phyloP scores from a whole-genome alignment of 2,329 filamentous ascomycete species.

The Botrytis deweyae region DNA sequence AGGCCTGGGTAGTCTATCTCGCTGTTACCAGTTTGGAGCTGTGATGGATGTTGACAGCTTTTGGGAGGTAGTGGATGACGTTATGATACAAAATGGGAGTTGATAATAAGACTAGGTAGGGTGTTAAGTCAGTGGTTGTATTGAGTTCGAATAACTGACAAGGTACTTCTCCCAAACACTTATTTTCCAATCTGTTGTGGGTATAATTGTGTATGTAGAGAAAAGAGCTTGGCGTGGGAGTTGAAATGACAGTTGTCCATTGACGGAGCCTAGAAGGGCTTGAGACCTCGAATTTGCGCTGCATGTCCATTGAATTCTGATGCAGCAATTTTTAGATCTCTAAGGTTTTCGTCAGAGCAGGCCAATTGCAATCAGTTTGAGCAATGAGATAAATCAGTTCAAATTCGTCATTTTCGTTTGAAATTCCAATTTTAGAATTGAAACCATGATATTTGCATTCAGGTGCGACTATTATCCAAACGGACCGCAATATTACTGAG shows the following conservation, averaged over 20 bases:
- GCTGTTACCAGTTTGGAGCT: slow-evolving; percentile 35
- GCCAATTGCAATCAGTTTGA: not conserved
- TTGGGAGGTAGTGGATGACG: slow-evolving; percentile 31
- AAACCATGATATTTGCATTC: not conserved
- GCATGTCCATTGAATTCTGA: not conserved
- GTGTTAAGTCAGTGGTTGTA: not conserved
- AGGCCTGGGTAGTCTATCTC: slow-evolving; percentile 27
- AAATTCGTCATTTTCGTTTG: not conserved
- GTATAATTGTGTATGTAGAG: accelerated
- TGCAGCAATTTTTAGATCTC: too few species aligned
- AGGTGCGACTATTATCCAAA: too few species aligned
- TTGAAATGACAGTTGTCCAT: not conserved
- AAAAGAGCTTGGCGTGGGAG: not conserved
- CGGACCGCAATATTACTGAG: not conserved
- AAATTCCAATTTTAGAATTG: not conserved
- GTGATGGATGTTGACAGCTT: slow-evolving; percentile 34
- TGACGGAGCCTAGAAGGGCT: not conserved
- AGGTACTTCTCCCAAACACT: not conserved
- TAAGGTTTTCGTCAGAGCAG: not conserved
- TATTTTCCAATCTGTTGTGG: not conserved
- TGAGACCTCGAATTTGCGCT: too few species aligned
- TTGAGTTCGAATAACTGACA: not conserved
- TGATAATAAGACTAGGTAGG: not conserved
- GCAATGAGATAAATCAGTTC: not conserved
- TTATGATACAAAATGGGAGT: slow-evolving; percentile 12